Conservation (phyloP, 2,329 filamentous ascomycete genomes). For the Fusarium guadeloupense region DNA sequence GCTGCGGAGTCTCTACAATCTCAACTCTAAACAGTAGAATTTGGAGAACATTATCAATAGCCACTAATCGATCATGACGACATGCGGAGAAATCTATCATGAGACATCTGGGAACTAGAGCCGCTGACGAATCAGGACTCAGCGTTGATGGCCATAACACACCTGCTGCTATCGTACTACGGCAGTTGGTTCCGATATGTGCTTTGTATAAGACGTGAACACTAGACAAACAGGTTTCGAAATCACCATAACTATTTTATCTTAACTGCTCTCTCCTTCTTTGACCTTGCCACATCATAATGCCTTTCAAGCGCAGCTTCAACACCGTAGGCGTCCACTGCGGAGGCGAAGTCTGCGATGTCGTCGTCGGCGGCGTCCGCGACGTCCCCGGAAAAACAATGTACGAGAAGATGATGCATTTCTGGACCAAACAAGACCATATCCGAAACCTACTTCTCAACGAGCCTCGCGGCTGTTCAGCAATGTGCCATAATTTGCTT, state of each 20-base stretch:
- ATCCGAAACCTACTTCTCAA: slow-evolving; percentile 27
- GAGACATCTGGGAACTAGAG: background rate
- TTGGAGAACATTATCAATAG: background rate
- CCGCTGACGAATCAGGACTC: background rate
- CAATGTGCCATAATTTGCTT: slow-evolving; percentile 33
- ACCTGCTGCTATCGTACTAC: background rate
- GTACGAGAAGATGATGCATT: slow-evolving; percentile 34
- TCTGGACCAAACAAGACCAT: slow-evolving; percentile 23
- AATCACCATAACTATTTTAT: background rate
- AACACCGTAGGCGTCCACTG: slow-evolving; percentile 34
- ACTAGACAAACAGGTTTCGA: background rate
- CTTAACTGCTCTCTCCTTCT: background rate
- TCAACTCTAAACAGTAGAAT: background rate
- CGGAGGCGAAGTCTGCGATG: slow-evolving; percentile 33
- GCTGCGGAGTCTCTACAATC: background rate
- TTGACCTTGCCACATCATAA: background rate
- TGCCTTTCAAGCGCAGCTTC: slow-evolving; percentile 31
- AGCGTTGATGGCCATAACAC: background rate
- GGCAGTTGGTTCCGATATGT: background rate
- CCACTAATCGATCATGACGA: background rate
- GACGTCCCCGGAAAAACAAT: slow-evolving; percentile 31
- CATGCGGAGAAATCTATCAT: background rate
- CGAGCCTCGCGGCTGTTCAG: slow-evolving; percentile 22
- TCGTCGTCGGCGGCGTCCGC: slow-evolving; percentile 28
- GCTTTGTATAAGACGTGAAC: background rate